Evolutionary conservation across 176 grass and related monocot genomes (phyloP), one percentile per base, ranked within the genome.

Genomic region (Avena sativa): DNA sequence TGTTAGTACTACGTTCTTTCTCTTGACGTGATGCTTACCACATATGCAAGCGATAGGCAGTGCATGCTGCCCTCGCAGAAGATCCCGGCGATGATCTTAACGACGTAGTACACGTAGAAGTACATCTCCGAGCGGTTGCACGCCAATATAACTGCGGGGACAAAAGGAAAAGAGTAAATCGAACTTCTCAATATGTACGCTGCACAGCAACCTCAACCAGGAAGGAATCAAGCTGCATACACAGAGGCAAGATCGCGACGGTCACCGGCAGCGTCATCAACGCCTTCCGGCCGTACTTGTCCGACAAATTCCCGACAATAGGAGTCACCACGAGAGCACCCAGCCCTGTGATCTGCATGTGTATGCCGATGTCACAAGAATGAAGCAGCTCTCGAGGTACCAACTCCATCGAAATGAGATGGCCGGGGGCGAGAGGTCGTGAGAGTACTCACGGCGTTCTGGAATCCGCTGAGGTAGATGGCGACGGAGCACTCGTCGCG

Each of bases 21-120:
- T 16, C 12, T 67, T 13, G 7, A 55, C 52, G 52, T 55, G 52
- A 55, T 55, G 28, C 75, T 88, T 92, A 98, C 96, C 93, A 96
- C 92, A 49, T 98, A 98, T 40, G 96, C 96, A 21, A 92, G 88
- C 47, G 68, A 90, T 9, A 98, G 93, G 64, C 90, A 98, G 15
- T 98, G 86, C 89, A 98, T 92, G 90, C 76, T 90, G 47, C 96
- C 96, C 25, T 92, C 88, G 47, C 92, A 98, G 84, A 98, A 92
- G 64, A 94, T 89, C 25, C 93, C 93, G 2, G 90, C 89, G 25
- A 98, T 12, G 68, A 96, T 95, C 64, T 90, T 95, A 0, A 83
- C 66, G 8, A 90, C 80, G 79, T 90, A 98, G 81, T 92, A 93
- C 3, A 66, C 80, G 82, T 94, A 96, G 66, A 98, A 96, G 67